A percentile compares a stretch with the other conserved stretches of the same genome.
These are phyloP conservation scores for Magnaporthiopsis poae DNA, from an alignment of 2,329 filamentous ascomycete species.

Conservation along the genomic window DNA sequence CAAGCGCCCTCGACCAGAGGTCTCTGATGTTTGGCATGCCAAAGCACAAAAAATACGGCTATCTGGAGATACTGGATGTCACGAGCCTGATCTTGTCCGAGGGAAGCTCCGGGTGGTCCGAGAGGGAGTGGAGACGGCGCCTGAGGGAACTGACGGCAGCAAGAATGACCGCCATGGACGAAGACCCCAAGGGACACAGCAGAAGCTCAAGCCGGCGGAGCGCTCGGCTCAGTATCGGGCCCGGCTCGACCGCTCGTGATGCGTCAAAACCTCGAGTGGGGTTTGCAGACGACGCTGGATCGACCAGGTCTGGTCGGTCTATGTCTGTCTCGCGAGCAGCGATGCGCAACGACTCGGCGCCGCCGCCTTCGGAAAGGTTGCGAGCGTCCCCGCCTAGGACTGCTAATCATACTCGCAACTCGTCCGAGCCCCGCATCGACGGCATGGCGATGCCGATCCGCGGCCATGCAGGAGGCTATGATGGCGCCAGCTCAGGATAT, in stretches of 20 bases:
- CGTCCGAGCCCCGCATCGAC: conserved; percentile 33
- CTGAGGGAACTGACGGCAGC: conserved; percentile 80
- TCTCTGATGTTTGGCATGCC: conserved; percentile 99
- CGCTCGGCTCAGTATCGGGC: conserved; percentile 45
- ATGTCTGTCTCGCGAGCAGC: conserved; percentile 33
- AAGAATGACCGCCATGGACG: conserved; percentile 58
- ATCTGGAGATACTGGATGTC: conserved; percentile 81
- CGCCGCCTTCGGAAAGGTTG: conserved; percentile 31
- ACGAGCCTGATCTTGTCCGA: conserved; percentile 67
- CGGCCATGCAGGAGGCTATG: conserved; percentile 6
- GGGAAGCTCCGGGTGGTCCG: conserved; percentile 67
- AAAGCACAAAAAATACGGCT: conserved; percentile 75
- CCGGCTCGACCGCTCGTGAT: conserved; percentile 18
- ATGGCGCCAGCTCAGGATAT: conserved; percentile 1
- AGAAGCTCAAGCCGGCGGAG: conserved; percentile 50
- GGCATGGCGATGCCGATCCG: conserved; percentile 8
- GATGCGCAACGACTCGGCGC: conserved; percentile 40
- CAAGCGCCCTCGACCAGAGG: conserved; percentile 74
- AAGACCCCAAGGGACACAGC: conserved; percentile 34
- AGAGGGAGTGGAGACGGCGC: conserved; percentile 79
- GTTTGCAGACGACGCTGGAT: conserved; percentile 45
- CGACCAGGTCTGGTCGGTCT: conserved; percentile 43
- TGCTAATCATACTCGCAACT: conserved; percentile 34
- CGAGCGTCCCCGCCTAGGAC: conserved; percentile 23
- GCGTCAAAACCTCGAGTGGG: conserved; percentile 39